Evolutionary conservation across 2,329 filamentous ascomycete species (phyloP).

Genomic region (Cladosporium cucumerinum): DNA sequence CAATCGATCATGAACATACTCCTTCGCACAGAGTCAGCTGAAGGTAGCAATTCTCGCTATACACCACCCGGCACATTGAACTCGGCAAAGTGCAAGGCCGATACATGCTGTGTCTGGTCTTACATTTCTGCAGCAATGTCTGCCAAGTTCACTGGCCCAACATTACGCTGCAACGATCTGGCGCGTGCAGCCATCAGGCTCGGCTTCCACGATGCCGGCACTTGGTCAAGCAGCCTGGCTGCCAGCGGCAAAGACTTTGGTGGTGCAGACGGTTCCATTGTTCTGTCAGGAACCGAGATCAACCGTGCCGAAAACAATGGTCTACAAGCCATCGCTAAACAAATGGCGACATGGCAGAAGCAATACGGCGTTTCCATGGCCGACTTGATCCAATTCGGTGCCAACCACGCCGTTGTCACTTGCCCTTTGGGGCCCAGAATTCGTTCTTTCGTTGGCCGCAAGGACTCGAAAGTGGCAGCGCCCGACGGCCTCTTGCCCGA

Average conservation of each 20-base stretch:
- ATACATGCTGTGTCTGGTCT: constrained; percentile 47
- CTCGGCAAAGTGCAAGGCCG: constrained; percentile 26
- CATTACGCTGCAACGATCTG: constrained; percentile 39
- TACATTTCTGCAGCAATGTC: constrained; percentile 40
- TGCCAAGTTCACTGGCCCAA: neutral
- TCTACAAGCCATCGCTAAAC: constrained; percentile 18
- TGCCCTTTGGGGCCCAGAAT: constrained; percentile 40
- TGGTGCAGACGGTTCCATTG: constrained; percentile 48
- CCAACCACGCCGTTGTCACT: constrained; percentile 38
- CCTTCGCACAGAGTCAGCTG: constrained; percentile 20
- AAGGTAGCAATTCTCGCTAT: constrained; percentile 19
- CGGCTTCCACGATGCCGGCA: constrained; percentile 49
- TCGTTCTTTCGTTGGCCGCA: constrained; percentile 38
- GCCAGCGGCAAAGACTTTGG: constrained; percentile 34
- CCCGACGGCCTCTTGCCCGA: constrained; percentile 36
- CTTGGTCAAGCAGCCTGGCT: constrained; percentile 39
- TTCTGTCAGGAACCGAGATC: constrained; percentile 42
- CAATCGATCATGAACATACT: constrained; percentile 22
- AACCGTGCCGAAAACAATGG: constrained; percentile 36
- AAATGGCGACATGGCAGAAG: constrained; percentile 21
- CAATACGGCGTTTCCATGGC: constrained; percentile 34
- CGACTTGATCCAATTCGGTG: constrained; percentile 40
- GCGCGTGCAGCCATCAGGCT: constrained; percentile 47
- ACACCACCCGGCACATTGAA: constrained; percentile 16
- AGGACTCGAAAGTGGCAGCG: constrained; percentile 34